Conservation (phyloP, 176 grass and related monocot genomes). For the Bonia amplexicaulis region DNA sequence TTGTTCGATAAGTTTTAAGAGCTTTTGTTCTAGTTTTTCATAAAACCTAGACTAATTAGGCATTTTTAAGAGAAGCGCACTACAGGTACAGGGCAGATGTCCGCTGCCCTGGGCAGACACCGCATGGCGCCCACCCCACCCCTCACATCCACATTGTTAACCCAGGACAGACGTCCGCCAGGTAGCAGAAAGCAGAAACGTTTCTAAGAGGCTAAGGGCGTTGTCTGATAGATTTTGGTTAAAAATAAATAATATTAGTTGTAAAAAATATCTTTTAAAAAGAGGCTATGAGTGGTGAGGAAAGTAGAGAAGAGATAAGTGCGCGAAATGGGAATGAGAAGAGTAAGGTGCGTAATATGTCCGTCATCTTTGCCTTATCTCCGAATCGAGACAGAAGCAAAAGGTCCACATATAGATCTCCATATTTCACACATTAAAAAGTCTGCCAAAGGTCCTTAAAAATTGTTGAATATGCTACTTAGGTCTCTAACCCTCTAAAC, state of each 20-base stretch:
- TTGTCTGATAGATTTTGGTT: too few relatives aligned
- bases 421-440: not conserved
- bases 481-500: not conserved
- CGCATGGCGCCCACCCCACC: not conserved
- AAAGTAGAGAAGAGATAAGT: too few relatives aligned
- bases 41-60: not conserved
- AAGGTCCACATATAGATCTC: not conserved
- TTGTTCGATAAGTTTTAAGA: not conserved
- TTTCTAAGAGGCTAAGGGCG: too few relatives aligned
- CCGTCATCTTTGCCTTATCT: too few relatives aligned
- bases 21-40: not conserved
- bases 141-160: too few relatives aligned
- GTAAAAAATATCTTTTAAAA: too few relatives aligned
- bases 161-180: too few relatives aligned
- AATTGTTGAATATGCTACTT: not conserved
- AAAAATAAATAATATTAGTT: too few relatives aligned
- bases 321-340: too few relatives aligned
- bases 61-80: not conserved
- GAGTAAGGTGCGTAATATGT: fast-evolving
- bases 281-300: too few relatives aligned
- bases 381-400: too few relatives aligned
- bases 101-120: not conserved
- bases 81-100: not conserved
- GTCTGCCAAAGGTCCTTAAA: not conserved
- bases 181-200: too few relatives aligned